A percentile compares a stretch with the other conserved stretches of the same genome.
phyloP scores from a whole-genome alignment of 1,284 basidiomycete genomes.

The Mycena citricolor region DNA sequence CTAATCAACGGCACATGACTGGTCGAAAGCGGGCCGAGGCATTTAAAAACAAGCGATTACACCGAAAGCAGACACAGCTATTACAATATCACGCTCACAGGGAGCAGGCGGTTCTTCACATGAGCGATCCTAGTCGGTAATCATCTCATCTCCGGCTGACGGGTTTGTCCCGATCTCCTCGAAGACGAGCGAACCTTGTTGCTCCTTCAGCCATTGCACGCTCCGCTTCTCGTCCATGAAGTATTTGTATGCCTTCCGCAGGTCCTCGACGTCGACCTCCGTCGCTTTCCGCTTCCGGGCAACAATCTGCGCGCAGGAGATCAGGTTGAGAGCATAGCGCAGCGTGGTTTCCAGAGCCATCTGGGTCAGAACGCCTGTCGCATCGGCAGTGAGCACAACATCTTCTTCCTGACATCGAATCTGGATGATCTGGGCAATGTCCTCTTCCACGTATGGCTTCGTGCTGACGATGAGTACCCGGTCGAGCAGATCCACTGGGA shows the following conservation, averaged over 20 bases:
- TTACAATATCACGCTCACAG: slow-evolving; percentile 3
- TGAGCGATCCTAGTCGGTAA: slow-evolving; percentile 27
- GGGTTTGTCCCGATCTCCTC: slow-evolving; percentile 62
- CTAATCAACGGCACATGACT: too few species aligned
- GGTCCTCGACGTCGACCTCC: slow-evolving; percentile 80
- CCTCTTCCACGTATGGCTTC: slow-evolving; percentile 81
- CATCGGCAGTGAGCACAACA: slow-evolving; percentile 78
- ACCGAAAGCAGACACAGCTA: slow-evolving; percentile 16
- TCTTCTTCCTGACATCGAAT: slow-evolving; percentile 97
- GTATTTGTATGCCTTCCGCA: slow-evolving; percentile 82
- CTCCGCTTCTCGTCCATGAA: slow-evolving; percentile 97
- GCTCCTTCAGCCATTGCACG: slow-evolving; percentile 91
- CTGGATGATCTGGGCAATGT: slow-evolving; percentile 89
- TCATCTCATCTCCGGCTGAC: slow-evolving; percentile 34
- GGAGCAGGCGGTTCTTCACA: not conserved
- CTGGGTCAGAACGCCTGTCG: slow-evolving; percentile 75
- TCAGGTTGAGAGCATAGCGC: slow-evolving; percentile 89
- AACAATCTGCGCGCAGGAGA: slow-evolving; percentile 85
- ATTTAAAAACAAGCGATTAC: slow-evolving; percentile 13
- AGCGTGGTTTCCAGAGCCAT: slow-evolving; percentile 88
- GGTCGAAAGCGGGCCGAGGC: slow-evolving; percentile 4
- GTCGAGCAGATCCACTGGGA: slow-evolving; percentile 93
- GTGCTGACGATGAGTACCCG: slow-evolving; percentile 96
- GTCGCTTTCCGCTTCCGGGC: slow-evolving; percentile 79
- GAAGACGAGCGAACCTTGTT: slow-evolving; percentile 70